Evolutionary conservation across 306 rosid species (phyloP).

Genomic region (Myrica gale): DNA sequence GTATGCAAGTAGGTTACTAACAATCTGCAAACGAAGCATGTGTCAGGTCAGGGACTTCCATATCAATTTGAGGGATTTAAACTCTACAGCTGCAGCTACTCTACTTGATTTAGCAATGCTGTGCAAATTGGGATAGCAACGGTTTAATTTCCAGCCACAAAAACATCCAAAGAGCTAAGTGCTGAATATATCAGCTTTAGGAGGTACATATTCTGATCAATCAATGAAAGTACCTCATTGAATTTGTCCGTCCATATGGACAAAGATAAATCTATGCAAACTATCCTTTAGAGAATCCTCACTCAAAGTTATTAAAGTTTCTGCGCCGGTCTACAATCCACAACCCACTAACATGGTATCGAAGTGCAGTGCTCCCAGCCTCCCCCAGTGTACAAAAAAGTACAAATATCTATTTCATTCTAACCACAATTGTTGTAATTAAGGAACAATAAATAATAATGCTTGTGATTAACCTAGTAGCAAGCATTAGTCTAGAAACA

Average conservation of each 20-base stretch:
- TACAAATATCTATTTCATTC: neutral
- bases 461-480: neutral
- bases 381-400: too few relatives aligned
- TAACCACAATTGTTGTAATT: neutral
- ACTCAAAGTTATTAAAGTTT: neutral
- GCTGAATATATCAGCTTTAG: too few relatives aligned
- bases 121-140: neutral
- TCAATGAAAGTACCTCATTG: too few relatives aligned
- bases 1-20: constrained; percentile 49
- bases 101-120: neutral
- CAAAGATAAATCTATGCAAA: neutral
- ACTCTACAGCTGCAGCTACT: constrained; percentile 4
- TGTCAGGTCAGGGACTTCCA: constrained; percentile 5
- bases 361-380: neutral
- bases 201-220: too few relatives aligned
- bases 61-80: constrained; percentile 9
- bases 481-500: neutral
- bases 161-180: neutral
- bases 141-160: neutral
- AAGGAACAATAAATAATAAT: neutral
- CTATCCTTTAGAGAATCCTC: neutral
- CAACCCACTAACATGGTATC: neutral
- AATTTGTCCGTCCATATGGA: too few relatives aligned
- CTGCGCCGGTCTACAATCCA: too few relatives aligned
- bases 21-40: constrained; percentile 45